phyloP scores from a whole-genome alignment of 116 monocot genomes.

The Zostera marina region DNA sequence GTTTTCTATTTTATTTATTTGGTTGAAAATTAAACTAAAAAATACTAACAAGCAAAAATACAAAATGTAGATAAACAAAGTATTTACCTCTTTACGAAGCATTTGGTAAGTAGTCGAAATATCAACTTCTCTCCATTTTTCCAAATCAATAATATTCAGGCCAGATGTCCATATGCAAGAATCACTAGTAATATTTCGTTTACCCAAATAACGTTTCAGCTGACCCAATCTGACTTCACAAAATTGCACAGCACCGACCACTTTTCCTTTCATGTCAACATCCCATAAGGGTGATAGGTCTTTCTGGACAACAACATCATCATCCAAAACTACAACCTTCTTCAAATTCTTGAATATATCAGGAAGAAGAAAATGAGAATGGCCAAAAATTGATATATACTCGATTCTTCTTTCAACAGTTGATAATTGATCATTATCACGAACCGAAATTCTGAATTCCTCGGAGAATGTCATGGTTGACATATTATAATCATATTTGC shows the following conservation, averaged over 20 bases:
- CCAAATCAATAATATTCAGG: constrained; percentile 75
- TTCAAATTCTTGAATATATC: constrained; percentile 80
- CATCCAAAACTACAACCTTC: constrained; percentile 77
- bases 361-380: constrained; percentile 79
- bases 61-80: neutral
- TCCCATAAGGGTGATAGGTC: constrained; percentile 78
- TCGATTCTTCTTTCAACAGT: constrained; percentile 40
- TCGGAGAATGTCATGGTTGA: constrained; percentile 31
- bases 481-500: neutral
- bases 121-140: constrained; percentile 70
- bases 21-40: neutral
- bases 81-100: constrained; percentile 38
- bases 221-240: constrained; percentile 62
- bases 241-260: constrained; percentile 65
- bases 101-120: constrained; percentile 43
- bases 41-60: neutral
- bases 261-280: constrained; percentile 76
- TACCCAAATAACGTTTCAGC: constrained; percentile 47
- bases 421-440: constrained; percentile 18
- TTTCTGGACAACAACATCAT: constrained; percentile 85
- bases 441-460: constrained; percentile 65
- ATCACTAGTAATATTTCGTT: constrained; percentile 18
- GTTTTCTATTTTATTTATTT: neutral
- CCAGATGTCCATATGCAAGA: constrained; percentile 91
- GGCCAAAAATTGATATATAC: constrained; percentile 73